Conservation (phyloP, 2,329 filamentous ascomycete genomes). For the Hypoxylon sp. region DNA sequence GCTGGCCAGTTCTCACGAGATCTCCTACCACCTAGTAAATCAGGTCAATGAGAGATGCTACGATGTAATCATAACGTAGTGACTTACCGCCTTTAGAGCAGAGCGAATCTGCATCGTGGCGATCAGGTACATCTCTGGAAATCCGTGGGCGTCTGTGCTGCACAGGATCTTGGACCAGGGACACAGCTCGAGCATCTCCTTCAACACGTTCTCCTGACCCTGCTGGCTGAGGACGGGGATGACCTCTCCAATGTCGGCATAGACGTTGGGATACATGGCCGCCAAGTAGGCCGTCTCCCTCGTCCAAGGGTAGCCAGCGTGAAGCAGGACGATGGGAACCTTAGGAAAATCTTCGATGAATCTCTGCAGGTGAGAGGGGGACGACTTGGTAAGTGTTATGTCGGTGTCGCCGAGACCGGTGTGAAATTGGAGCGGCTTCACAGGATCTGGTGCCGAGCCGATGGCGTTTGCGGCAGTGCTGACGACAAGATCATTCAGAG, state of each 20-base stretch:
- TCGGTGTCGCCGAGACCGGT: constrained; percentile 85
- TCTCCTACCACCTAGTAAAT: constrained; percentile 69
- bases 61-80: neutral
- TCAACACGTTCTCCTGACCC: constrained; percentile 75
- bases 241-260: constrained; percentile 82
- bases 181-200: constrained; percentile 77
- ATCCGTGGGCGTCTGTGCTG: constrained; percentile 82
- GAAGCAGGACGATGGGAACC: constrained; percentile 79
- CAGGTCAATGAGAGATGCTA: constrained; percentile 10
- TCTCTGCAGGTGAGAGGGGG: constrained; percentile 76
- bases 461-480: constrained; percentile 69
- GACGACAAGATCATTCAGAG: constrained; percentile 75
- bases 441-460: constrained; percentile 52
- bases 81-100: constrained; percentile 68
- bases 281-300: constrained; percentile 81
- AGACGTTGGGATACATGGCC: constrained; percentile 78
- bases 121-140: constrained; percentile 79
- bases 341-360: constrained; percentile 74
- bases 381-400: constrained; percentile 72
- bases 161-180: constrained; percentile 79
- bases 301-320: constrained; percentile 83
- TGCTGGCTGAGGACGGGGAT: constrained; percentile 81
- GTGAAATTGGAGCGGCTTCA: constrained; percentile 84
- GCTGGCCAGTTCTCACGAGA: constrained; percentile 69
- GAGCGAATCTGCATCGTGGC: constrained; percentile 76